Conservation (phyloP, 2,329 filamentous ascomycete genomes). For the Stromatinia cepivora region DNA sequence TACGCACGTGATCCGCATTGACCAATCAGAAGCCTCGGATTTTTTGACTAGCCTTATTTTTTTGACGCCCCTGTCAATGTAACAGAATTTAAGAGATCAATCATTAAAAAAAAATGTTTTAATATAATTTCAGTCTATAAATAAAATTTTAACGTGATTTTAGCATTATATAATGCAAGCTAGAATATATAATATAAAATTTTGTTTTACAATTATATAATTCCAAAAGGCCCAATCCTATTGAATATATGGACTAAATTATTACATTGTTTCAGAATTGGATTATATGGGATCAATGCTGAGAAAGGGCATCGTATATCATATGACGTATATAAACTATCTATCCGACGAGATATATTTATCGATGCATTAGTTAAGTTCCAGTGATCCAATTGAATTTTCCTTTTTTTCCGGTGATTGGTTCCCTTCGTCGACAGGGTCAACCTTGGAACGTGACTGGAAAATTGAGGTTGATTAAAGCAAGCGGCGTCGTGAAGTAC, state of each 20-base stretch:
- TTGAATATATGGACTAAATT: background rate
- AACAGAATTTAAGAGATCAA: too few relatives aligned
- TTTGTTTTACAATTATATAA: too few relatives aligned
- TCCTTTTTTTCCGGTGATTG: background rate
- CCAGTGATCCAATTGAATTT: background rate
- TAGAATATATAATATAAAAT: too few relatives aligned
- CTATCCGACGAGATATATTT: background rate
- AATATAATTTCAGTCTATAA: too few relatives aligned
- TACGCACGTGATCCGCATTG: too few relatives aligned
- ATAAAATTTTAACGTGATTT: too few relatives aligned
- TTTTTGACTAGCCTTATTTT: too few relatives aligned
- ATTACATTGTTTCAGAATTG: constrained; percentile 11
- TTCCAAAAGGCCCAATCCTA: too few relatives aligned
- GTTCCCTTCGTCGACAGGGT: background rate
- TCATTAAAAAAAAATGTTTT: too few relatives aligned
- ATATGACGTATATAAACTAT: background rate
- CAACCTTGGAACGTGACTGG: background rate
- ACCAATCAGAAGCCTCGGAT: too few relatives aligned
- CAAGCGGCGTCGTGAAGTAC: background rate
- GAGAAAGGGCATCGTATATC: background rate
- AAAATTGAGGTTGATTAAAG: constrained; percentile 11
- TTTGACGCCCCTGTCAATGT: too few relatives aligned
- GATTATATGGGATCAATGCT: constrained; percentile 4
- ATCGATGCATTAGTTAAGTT: constrained; percentile 10
- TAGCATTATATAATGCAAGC: too few relatives aligned